A percentile compares a stretch with the other conserved stretches of the same genome.
Conservation (phyloP, 139 green algal species). For the Nannochloris sp. region DNA sequence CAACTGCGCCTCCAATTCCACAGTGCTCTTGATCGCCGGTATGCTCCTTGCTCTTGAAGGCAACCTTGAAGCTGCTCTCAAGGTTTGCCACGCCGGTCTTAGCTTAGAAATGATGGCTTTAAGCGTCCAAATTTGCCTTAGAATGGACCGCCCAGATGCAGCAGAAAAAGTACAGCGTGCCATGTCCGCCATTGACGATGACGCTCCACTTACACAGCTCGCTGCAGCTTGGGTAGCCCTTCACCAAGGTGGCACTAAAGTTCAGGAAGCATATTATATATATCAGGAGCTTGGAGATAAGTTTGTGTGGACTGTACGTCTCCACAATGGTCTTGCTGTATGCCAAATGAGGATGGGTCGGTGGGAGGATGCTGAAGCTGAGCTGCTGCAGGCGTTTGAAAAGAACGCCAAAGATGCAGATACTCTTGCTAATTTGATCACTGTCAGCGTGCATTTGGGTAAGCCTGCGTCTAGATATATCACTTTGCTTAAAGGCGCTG, state of each 20-base stretch:
- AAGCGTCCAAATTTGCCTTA: conserved; percentile 74
- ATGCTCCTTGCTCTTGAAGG: conserved; percentile 70
- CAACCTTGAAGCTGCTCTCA: conserved; percentile 90
- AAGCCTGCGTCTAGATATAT: conserved; percentile 70
- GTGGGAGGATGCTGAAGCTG: conserved; percentile 59
- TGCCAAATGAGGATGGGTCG: conserved; percentile 87
- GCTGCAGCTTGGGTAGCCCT: conserved; percentile 87
- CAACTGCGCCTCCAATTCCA: conserved; percentile 62
- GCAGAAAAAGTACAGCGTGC: conserved; percentile 73
- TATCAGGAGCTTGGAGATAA: conserved; percentile 95
- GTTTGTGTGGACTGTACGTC: conserved; percentile 80
- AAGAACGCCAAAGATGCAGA: conserved; percentile 91
- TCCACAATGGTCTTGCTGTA: conserved; percentile 82
- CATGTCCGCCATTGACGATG: conserved; percentile 89
- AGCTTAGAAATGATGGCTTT: conserved; percentile 80
- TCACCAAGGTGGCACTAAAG: conserved; percentile 79
- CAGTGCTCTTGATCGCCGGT: conserved; percentile 73
- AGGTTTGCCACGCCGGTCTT: conserved; percentile 61
- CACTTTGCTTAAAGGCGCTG: conserved; percentile 58
- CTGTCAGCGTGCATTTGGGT: conserved; percentile 69
- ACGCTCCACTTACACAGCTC: conserved; percentile 92
- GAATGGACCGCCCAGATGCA: conserved; percentile 86
- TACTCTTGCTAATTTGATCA: conserved; percentile 86
- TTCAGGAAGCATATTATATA: conserved; percentile 93
- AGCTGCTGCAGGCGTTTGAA: conserved; percentile 69